Evolutionary conservation across 192 early-diverging fungal species (phyloP).

Genomic region (Coemansia sp.): DNA sequence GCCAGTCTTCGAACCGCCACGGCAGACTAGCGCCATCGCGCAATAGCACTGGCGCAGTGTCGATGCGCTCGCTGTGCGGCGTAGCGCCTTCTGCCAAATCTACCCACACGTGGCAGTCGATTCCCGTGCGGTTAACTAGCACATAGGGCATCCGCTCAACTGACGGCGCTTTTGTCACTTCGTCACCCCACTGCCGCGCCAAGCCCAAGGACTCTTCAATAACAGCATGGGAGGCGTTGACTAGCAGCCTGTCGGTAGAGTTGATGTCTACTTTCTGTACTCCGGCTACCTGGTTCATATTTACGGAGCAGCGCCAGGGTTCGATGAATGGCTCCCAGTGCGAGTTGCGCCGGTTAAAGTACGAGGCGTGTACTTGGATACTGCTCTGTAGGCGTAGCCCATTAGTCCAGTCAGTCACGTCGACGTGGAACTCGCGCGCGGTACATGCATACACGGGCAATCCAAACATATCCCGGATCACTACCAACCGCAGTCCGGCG

Average conservation of each 20-base stretch:
- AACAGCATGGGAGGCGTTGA: constrained; percentile 88
- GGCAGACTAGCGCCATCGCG: constrained; percentile 74
- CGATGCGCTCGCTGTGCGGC: constrained; percentile 54
- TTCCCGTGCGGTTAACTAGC: constrained; percentile 90
- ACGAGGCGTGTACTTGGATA: constrained; percentile 80
- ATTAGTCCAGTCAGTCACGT: constrained; percentile 85
- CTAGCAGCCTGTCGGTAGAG: constrained; percentile 74
- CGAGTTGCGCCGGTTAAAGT: constrained; percentile 96
- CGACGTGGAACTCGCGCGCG: constrained; percentile 78
- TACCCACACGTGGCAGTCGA: constrained; percentile 88
- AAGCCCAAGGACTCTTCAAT: constrained; percentile 70
- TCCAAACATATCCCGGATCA: constrained; percentile 95
- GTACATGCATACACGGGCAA: constrained; percentile 89
- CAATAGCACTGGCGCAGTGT: constrained; percentile 70
- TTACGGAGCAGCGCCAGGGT: constrained; percentile 78
- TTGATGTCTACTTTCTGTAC: constrained; percentile 65
- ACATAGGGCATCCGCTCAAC: constrained; percentile 77
- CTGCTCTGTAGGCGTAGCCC: constrained; percentile 68
- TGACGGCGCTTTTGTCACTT: constrained; percentile 29
- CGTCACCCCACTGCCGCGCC: constrained; percentile 59
- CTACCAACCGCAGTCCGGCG: constrained; percentile 61
- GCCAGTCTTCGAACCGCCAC: constrained; percentile 99
- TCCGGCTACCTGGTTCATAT: constrained; percentile 33
- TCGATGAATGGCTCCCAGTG: constrained; percentile 99
- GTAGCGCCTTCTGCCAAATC: constrained; percentile 58